Percentiles rank a stretch among this genome's conserved stretches.
Conservation (phyloP, 176 grass and related monocot species). For the Carex scoparia region DNA sequence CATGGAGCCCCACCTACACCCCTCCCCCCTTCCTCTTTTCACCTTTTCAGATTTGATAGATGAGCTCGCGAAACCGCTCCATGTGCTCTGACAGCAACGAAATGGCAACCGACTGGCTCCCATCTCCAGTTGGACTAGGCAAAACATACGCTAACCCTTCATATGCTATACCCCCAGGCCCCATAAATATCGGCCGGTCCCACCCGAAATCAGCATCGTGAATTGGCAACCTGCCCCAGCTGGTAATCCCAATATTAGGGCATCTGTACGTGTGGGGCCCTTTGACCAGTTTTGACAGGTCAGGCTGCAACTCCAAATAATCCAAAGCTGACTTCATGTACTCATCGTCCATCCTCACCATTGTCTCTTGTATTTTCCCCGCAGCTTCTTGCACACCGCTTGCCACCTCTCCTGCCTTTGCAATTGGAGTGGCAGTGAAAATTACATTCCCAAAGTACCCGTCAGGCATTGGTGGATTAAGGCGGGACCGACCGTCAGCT, state of each 20-base stretch:
- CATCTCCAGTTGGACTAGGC: slow-evolving; percentile 20
- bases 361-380: slow-evolving; percentile 14
- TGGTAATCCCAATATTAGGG: slow-evolving; percentile 33
- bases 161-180: slow-evolving; percentile 26
- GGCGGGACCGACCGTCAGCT: slow-evolving; percentile 21
- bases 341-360: slow-evolving; percentile 23
- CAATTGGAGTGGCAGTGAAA: slow-evolving; percentile 19
- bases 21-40: background rate
- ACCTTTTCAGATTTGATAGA: slow-evolving; percentile 20
- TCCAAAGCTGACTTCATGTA: slow-evolving; percentile 42
- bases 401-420: slow-evolving; percentile 16
- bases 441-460: slow-evolving; percentile 43
- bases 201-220: slow-evolving; percentile 33
- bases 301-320: slow-evolving; percentile 30
- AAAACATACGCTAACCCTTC: slow-evolving; percentile 31
- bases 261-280: slow-evolving; percentile 18
- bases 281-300: slow-evolving; percentile 7
- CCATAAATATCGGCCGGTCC: slow-evolving; percentile 21
- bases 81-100: slow-evolving; percentile 15
- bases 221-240: slow-evolving; percentile 39
- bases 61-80: slow-evolving; percentile 2
- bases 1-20: background rate
- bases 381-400: background rate
- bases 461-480: slow-evolving; percentile 17
- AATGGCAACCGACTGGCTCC: slow-evolving; percentile 25